Base-by-base conservation (phyloP, 257 asterid species). In the Salvia rosmarinus region DNA sequence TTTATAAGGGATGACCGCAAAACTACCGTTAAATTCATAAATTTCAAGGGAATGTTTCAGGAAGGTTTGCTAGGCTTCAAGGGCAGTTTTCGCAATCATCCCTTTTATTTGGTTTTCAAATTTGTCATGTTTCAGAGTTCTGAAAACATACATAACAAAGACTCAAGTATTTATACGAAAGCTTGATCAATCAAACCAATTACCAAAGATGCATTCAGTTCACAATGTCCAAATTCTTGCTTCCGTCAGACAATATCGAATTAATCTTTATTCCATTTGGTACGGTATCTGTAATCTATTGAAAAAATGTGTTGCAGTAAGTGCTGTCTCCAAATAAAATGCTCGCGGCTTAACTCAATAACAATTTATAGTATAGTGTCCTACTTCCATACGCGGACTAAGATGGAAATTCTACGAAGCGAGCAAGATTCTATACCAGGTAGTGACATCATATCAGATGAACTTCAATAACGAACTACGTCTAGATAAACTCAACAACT, bases 401-500 rank as follows among this genome's bases (percentile, higher is more conserved):
- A 37, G 9, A 37, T 7, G 42, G 42, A 37, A 37, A 6, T 10
- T 7, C 6, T 37, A 6, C 9, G 42, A 34, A 5, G 6, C 6
- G 2, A 34, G 39, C 39, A 34, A 6, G 6, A 7, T 25, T 56
- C 16, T 20, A 21, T 23, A 21, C 61, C 54, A 14, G 10, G 0
- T 16, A 2, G 9, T 4, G 19, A 12, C 8, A 21, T 21, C 3
- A 21, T n/a, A n/a, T n/a, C n/a, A n/a, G 34, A 11, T 9, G 12
- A 65, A 65, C 58, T 21, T 9, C 6, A 49, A 19, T 4, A 28
- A 58, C 5, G 49, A 6, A 30, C 35, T 14, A 40, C 9, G 14
- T 14, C 14, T 21, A n/a, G n/a, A n/a, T n/a, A n/a, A n/a, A n/a
- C n/a, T n/a, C 30, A 55, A 76, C 9, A 62, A 25, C 76, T 32